Evolutionary conservation across 148 eudicot species (phyloP), one percentile per base, ranked within the genome.

Genomic region (Talinum fruticosum): DNA sequence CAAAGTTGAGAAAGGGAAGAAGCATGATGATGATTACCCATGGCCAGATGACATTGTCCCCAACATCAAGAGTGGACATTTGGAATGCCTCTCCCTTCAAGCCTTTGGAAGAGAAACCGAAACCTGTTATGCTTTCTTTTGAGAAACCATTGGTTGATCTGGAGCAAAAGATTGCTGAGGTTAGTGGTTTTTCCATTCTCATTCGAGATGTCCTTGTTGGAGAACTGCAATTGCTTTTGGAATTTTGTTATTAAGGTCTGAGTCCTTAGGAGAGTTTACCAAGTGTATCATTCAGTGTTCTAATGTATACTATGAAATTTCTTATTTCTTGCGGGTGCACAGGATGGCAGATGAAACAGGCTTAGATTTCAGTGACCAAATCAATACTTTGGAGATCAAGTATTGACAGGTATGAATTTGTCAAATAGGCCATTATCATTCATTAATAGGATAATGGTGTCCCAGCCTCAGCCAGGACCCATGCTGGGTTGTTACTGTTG

Each of bases 291-390:
- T n/a, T n/a, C n/a, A n/a, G n/a, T n/a, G n/a, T n/a, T n/a, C n/a
- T n/a, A n/a, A n/a, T 33, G 69, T 35, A 32, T 18, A n/a, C 36
- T 65, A 26, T 34, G 21, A 33, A 10, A 19, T 21, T 69, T 24
- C 6, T 38, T 69, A 13, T 4, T 21, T 69, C 51, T 69, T 69
- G 72, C 53, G n/a, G 72, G 14, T 69, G 24, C 72, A 51, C 38
- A 44, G 28, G 72, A 69, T 69, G 51, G 51, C 72, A 21, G 72
- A 69, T 69, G 72, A 69, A 38, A 69, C 72, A 5, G 72, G 72
- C 26, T 44, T 69, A 38, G 72, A 69, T 69, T 69, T 69, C n/a
- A 69, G 72, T n/a, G n/a, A 24, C 24, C 72, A 69, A 69, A 69
- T 69, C 51, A 38, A 69, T 69, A 38, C 51, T 69, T n/a, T 37